Percentiles rank a stretch among this genome's conserved stretches.
These are phyloP conservation scores for Paracamarosporium sp. DNA, from an alignment of 2,329 filamentous ascomycete genomes.

Conservation along the genomic window DNA sequence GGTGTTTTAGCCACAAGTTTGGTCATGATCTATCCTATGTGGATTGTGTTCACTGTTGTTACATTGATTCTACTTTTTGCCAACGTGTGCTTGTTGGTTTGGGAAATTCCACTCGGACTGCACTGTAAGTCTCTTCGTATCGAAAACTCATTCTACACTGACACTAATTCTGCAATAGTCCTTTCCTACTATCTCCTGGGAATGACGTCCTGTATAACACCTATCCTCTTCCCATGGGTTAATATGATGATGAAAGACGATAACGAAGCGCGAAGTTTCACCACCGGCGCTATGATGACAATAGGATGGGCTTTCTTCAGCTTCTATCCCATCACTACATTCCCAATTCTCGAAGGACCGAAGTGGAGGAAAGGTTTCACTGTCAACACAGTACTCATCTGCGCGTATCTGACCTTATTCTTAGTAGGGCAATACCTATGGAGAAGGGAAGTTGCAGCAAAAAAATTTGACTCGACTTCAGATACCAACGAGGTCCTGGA, in stretches of 20 bases:
- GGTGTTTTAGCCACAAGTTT: slow-evolving; percentile 57
- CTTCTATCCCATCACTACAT: slow-evolving; percentile 37
- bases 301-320: slow-evolving; percentile 36
- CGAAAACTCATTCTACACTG: too few species aligned
- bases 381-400: slow-evolving; percentile 30
- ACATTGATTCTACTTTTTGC: slow-evolving; percentile 49
- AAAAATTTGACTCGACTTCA: slow-evolving; percentile 23
- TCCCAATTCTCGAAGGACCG: slow-evolving; percentile 36
- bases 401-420: slow-evolving; percentile 39
- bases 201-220: slow-evolving; percentile 31
- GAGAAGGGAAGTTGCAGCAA: slow-evolving; percentile 30
- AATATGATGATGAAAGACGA: slow-evolving; percentile 42
- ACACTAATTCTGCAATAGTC: slow-evolving; percentile 19
- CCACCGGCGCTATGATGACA: slow-evolving; percentile 47
- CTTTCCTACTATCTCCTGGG: slow-evolving; percentile 32
- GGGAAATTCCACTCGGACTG: slow-evolving; percentile 53
- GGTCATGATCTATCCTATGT: slow-evolving; percentile 56
- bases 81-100: slow-evolving; percentile 53
- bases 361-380: slow-evolving; percentile 37
- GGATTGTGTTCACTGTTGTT: slow-evolving; percentile 52
- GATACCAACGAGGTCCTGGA: slow-evolving; percentile 3
- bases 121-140: slow-evolving; percentile 24
- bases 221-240: slow-evolving; percentile 33
- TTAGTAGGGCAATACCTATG: slow-evolving; percentile 41
- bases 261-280: slow-evolving; percentile 49